Conservation (phyloP, 2,329 filamentous ascomycete genomes). For the Drechmeria coniospora region DNA sequence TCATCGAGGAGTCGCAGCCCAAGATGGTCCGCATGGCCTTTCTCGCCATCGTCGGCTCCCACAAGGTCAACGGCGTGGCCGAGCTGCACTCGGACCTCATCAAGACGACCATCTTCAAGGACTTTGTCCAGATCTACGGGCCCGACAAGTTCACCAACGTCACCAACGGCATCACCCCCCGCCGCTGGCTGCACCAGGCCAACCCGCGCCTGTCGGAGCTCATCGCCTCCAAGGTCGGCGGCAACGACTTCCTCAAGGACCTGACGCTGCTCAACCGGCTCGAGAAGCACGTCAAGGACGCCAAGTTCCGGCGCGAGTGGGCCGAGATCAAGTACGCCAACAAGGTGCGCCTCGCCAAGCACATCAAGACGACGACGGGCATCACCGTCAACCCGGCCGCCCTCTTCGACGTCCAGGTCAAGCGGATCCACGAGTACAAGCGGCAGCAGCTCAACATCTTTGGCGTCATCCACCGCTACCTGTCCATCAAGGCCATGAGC, state of each 20-base stretch:
- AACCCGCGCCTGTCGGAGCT: constrained; percentile 85
- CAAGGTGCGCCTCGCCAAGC: constrained; percentile 81
- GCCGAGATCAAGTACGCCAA: constrained; percentile 92
- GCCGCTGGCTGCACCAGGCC: constrained; percentile 93
- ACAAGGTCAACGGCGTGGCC: constrained; percentile 98
- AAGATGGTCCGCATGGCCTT: constrained; percentile 99
- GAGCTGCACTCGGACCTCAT: constrained; percentile 96
- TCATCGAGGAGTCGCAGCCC: constrained; percentile 90
- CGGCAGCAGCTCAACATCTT: constrained; percentile 98
- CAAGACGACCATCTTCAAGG: constrained; percentile 98
- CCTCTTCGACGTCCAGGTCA: constrained; percentile 94
- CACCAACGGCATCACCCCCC: constrained; percentile 92
- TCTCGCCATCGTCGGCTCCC: constrained; percentile 87
- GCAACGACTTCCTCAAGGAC: constrained; percentile 77
- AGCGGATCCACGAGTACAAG: constrained; percentile 99
- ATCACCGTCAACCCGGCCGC: constrained; percentile 74
- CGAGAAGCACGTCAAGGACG: constrained; percentile 71
- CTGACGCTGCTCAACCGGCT: constrained; percentile 74
- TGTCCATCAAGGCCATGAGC: constrained; percentile 73
- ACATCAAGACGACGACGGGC: constrained; percentile 70
- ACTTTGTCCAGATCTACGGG: constrained; percentile 90
- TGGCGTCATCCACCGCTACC: constrained; percentile 87
- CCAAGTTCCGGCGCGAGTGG: constrained; percentile 87
- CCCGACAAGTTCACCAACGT: constrained; percentile 98
- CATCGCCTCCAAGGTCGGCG: constrained; percentile 78